phyloP scores from a whole-genome alignment of 176 grass and related monocot species.

The Avena sativa region DNA sequence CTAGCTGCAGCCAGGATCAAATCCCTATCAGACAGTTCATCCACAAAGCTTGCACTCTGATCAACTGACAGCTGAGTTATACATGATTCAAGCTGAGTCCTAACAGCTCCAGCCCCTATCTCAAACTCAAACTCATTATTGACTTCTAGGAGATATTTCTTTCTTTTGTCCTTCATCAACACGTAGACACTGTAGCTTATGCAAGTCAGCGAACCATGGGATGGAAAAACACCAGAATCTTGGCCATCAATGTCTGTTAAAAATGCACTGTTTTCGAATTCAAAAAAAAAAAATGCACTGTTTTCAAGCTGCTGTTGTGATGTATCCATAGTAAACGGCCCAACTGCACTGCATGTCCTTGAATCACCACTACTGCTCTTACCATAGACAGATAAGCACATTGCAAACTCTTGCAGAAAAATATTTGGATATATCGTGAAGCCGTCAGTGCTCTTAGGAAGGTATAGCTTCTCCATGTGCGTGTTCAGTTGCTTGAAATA shows the following conservation, averaged over 20 bases:
- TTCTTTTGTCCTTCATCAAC: constrained; percentile 46
- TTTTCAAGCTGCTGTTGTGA: constrained; percentile 43
- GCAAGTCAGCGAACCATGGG: constrained; percentile 69
- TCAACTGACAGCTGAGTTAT: constrained; percentile 74
- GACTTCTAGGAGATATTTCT: constrained; percentile 57
- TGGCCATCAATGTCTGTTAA: constrained; percentile 45
- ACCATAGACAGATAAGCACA: constrained; percentile 58
- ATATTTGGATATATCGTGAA: constrained; percentile 55
- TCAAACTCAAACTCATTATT: constrained; percentile 85
- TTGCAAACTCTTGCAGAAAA: constrained; percentile 63
- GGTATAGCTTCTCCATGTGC: constrained; percentile 40
- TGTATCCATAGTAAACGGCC: constrained; percentile 36
- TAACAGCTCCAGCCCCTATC: constrained; percentile 66
- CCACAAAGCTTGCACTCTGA: constrained; percentile 66
- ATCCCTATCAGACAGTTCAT: constrained; percentile 65
- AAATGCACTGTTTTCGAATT: constrained; percentile 15
- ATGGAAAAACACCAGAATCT: constrained; percentile 69
- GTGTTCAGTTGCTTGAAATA: constrained; percentile 57
- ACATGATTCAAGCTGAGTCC: constrained; percentile 72
- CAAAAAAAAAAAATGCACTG: too few relatives aligned
- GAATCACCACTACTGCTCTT: constrained; percentile 30
- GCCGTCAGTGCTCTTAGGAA: constrained; percentile 59
- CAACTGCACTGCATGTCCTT: constrained; percentile 17
- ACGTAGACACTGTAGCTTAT: constrained; percentile 67
- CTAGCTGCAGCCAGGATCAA: constrained; percentile 65